Percentiles rank a stretch among this genome's conserved stretches.
These are phyloP conservation scores for Sclerotinia nivalis DNA, from an alignment of 2,329 filamentous ascomycete species.

Conservation along the genomic window DNA sequence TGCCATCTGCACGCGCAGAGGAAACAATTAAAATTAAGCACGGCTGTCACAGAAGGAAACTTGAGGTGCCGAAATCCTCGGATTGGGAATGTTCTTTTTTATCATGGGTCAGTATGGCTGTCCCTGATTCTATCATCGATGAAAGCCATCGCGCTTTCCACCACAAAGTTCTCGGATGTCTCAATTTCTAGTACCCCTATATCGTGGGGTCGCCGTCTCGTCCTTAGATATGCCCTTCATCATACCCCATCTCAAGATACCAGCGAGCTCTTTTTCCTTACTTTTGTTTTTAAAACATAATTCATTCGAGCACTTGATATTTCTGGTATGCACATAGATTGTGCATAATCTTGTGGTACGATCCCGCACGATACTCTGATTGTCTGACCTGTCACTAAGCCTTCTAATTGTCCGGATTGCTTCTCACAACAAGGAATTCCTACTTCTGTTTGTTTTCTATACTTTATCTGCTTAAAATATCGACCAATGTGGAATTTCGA, in stretches of 20 bases:
- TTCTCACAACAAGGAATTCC: neutral
- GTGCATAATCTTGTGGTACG: neutral
- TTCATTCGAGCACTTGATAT: neutral
- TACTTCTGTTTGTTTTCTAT: too few relatives aligned
- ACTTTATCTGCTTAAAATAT: neutral
- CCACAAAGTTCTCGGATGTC: neutral
- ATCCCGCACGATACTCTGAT: neutral
- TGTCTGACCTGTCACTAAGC: neutral
- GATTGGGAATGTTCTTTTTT: neutral
- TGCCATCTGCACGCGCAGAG: neutral
- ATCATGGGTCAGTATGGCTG: neutral
- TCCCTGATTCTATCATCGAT: neutral
- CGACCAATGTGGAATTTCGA: neutral
- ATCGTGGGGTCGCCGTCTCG: neutral
- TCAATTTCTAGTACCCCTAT: neutral
- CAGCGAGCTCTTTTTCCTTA: too few relatives aligned
- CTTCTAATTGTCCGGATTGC: neutral
- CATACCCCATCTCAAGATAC: neutral
- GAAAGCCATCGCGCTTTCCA: too few relatives aligned
- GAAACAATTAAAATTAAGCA: neutral
- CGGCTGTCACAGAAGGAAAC: neutral
- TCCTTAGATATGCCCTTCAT: neutral
- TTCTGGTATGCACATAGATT: neutral
- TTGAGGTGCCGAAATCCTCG: neutral
- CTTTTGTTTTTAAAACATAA: neutral